Evolutionary conservation across 1,284 basidiomycete genomes (phyloP).

Genomic region (Cutaneotrichosporon cavernicola): DNA sequence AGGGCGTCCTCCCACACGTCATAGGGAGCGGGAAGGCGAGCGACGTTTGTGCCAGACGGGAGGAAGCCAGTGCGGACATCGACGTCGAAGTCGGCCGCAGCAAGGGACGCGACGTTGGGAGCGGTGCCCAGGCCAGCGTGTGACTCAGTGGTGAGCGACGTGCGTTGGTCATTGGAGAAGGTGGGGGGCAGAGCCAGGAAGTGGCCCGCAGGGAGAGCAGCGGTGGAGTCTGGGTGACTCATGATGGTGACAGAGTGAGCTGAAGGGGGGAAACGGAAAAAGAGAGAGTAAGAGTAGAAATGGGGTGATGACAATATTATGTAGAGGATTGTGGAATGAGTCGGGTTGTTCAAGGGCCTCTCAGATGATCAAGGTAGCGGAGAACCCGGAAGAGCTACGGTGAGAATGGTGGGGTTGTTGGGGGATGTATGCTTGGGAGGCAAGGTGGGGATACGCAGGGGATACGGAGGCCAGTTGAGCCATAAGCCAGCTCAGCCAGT

Average conservation of each 20-base stretch:
- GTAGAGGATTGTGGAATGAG: not conserved
- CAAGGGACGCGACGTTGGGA: constrained; percentile 76
- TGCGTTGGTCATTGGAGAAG: constrained; percentile 38
- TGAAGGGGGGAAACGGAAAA: not conserved
- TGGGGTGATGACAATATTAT: not conserved
- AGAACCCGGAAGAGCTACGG: too few species aligned
- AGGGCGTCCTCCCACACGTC: constrained; percentile 67
- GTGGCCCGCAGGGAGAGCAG: constrained; percentile 59
- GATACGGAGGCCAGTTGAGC: too few species aligned
- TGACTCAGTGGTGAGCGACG: constrained; percentile 41
- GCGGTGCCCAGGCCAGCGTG: constrained; percentile 46
- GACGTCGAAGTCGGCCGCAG: constrained; percentile 92
- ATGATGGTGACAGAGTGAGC: not conserved
- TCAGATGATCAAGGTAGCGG: too few species aligned
- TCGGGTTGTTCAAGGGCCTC: not conserved
- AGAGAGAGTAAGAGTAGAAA: not conserved
- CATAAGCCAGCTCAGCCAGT: too few species aligned
- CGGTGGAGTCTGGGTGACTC: constrained; percentile 7
- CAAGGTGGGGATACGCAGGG: too few species aligned
- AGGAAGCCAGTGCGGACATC: constrained; percentile 89
- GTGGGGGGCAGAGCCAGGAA: constrained; percentile 65
- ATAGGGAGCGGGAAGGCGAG: constrained; percentile 63
- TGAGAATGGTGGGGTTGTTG: too few species aligned
- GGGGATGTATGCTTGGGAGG: too few species aligned
- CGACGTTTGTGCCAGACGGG: constrained; percentile 73